These are phyloP conservation scores for Chaetomium strumarium DNA, from an alignment of 2,329 filamentous ascomycete genomes.

Conservation along the genomic window DNA sequence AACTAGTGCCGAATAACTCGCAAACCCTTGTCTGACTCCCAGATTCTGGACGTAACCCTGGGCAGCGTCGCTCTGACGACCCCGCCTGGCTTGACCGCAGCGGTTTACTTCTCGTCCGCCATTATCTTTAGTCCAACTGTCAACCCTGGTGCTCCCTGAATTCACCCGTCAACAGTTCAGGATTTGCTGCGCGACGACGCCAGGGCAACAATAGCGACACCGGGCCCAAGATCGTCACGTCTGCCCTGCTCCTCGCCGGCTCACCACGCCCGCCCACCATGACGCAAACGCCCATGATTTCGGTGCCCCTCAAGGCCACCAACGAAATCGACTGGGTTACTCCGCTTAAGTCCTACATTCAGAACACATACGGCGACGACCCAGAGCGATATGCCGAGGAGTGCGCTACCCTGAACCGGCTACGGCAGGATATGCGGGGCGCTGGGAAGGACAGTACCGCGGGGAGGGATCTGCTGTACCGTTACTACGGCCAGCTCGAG, in stretches of 20 bases:
- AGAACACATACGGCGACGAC: conserved; percentile 90
- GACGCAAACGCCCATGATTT: conserved; percentile 91
- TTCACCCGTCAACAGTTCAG: neutral
- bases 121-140: neutral
- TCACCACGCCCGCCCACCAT: conserved; percentile 38
- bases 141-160: neutral
- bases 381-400: conserved; percentile 94
- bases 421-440: conserved; percentile 97
- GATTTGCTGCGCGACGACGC: neutral
- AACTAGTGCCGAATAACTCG: neutral
- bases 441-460: conserved; percentile 95
- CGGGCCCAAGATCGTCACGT: neutral
- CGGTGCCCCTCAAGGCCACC: conserved; percentile 84
- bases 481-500: conserved; percentile 97
- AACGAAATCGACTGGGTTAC: conserved; percentile 98
- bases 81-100: neutral
- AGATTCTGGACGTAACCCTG: neutral
- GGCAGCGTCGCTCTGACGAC: neutral
- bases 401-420: conserved; percentile 85
- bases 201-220: conserved; percentile 3
- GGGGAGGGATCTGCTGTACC: conserved; percentile 85
- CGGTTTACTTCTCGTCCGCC: neutral
- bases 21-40: neutral
- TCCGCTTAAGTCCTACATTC: conserved; percentile 89
- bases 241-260: conserved; percentile 1